Evolutionary conservation across 2,329 filamentous ascomycete species (phyloP), one percentile per base, ranked within the genome.

Genomic region (Rhinocladiella similis): DNA sequence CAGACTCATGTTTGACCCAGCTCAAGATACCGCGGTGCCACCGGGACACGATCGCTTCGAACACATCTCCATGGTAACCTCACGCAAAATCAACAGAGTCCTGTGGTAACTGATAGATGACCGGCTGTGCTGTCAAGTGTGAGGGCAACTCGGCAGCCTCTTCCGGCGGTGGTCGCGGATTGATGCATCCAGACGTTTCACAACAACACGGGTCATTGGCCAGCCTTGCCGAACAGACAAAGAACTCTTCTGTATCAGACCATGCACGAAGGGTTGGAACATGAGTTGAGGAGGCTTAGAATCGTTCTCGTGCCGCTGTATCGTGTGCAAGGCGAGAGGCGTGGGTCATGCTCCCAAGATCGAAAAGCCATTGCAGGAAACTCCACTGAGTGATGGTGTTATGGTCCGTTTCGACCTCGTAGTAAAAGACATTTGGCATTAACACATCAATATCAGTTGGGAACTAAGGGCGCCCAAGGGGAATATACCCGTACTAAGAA

Each of bases 221-320:
- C 36, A 55, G 53, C 59, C 53, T 59, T 57, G 56, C 56, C 42
- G 56, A 62, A 59, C 56, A 59, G 54, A 62, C 59, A 62, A 62
- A 62, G 59, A 62, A 62, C 56, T 46, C 22, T 22, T 48, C 45
- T 35, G 49, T 53, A 52, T 56, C 55, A 61, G 53, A 51, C 39
- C 20, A 48, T 56, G 59, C 54, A 56, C 33, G 14, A 25, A 22
- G 43, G 43, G 16, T 46, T 13, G 18, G 43, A 33, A 47, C 53
- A 51, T 47, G 36, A 33, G 3, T 33, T 33, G 29, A 12, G 10
- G 29, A 33, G 29, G 29, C 29, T 22, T 19, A 18, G 22, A 38
- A 38, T 36, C 18, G 12, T 41, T 41, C 12, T 6, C 38, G 5
- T 14, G 12, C 35, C 4, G 3, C 35, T 13, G 3, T 13, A 5